phyloP scores from a whole-genome alignment of 2,329 filamentous ascomycete species.

The Akanthomyces lecanii region DNA sequence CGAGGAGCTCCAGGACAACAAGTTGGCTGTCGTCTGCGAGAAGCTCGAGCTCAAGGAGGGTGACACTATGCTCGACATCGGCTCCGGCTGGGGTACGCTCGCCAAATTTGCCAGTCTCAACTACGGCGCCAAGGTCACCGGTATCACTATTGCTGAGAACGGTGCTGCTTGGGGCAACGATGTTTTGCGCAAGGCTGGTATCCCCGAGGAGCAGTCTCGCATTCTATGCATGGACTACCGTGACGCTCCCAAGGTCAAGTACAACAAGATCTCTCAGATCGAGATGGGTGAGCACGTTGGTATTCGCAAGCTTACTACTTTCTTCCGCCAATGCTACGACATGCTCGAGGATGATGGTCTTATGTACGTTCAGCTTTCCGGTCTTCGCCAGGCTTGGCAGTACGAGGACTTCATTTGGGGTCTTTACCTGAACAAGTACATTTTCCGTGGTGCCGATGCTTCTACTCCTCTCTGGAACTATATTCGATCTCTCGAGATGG shows the following conservation, averaged over 20 bases:
- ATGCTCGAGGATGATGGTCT: slow-evolving; percentile 96
- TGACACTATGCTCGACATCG: slow-evolving; percentile 86
- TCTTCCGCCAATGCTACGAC: slow-evolving; percentile 82
- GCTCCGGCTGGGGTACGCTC: slow-evolving; percentile 96
- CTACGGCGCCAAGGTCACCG: slow-evolving; percentile 80
- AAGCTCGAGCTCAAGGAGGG: slow-evolving; percentile 83
- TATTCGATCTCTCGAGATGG: slow-evolving; percentile 76
- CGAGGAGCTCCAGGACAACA: slow-evolving; percentile 97
- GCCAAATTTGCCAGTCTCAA: slow-evolving; percentile 88
- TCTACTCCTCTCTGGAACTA: slow-evolving; percentile 89
- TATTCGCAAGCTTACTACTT: slow-evolving; percentile 77
- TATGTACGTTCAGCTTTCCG: slow-evolving; percentile 94
- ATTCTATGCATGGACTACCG: slow-evolving; percentile 97
- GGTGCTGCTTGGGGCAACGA: slow-evolving; percentile 96
- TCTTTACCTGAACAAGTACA: slow-evolving; percentile 99
- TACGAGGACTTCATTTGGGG: slow-evolving; percentile 98
- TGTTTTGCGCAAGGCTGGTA: slow-evolving; percentile 74
- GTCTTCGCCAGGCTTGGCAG: slow-evolving; percentile 91
- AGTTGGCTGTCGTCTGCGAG: slow-evolving; percentile 89
- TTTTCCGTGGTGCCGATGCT: slow-evolving; percentile 95
- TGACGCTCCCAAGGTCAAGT: slow-evolving; percentile 79
- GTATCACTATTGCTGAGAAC: slow-evolving; percentile 91
- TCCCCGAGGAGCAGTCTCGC: slow-evolving; percentile 81
- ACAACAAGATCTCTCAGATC: slow-evolving; percentile 93
- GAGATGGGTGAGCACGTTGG: slow-evolving; percentile 99